Evolutionary conservation across 1,284 basidiomycete genomes (phyloP).

Genomic region (Tremellales sp.): DNA sequence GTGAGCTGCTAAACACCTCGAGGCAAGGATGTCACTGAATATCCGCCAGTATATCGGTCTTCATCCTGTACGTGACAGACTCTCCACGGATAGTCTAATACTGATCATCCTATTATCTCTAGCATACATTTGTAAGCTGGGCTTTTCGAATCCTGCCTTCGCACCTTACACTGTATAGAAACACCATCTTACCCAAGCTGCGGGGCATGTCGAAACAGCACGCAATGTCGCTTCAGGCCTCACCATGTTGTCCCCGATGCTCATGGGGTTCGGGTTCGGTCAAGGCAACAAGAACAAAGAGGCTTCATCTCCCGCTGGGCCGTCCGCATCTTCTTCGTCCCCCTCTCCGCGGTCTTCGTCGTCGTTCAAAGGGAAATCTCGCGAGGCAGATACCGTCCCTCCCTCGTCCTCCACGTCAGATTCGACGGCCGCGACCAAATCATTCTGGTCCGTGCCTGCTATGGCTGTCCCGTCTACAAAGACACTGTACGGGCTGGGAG

Average conservation of each 20-base stretch:
- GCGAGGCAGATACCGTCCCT: constrained; percentile 59
- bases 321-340: constrained; percentile 28
- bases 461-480: constrained; percentile 19
- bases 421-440: constrained; percentile 4
- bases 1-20: constrained; percentile 51
- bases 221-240: constrained; percentile 53
- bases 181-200: constrained; percentile 72
- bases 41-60: constrained; percentile 70
- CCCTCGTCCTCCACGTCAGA: no score
- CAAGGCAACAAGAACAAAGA: constrained; percentile 45
- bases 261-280: constrained; percentile 44
- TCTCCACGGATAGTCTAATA: background rate
- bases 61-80: constrained; percentile 57
- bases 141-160: background rate
- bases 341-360: background rate
- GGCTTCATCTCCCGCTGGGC: constrained; percentile 5
- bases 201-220: constrained; percentile 67
- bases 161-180: constrained; percentile 50
- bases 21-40: constrained; percentile 6
- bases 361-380: constrained; percentile 52
- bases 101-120: constrained; percentile 3
- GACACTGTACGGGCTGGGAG: constrained; percentile 52
- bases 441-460: constrained; percentile 18
- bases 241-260: constrained; percentile 58
- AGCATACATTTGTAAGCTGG: constrained; percentile 40